These are phyloP conservation scores for Microsporum canis DNA, from an alignment of 2,329 filamentous ascomycete genomes.

Conservation along the genomic window DNA sequence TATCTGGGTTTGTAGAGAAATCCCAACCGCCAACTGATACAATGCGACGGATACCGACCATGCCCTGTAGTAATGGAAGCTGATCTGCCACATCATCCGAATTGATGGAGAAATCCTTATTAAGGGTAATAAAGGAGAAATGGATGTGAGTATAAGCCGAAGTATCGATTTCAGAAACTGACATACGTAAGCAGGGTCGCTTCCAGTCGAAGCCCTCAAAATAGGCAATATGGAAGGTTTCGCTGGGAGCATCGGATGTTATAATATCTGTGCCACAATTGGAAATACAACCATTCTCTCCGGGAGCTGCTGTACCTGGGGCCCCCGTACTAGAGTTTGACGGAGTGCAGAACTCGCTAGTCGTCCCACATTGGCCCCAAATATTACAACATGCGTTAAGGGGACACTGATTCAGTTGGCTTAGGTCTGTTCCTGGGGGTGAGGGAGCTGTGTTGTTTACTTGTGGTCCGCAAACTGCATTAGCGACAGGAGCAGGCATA, in stretches of 20 bases:
- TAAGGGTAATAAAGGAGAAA: slow-evolving; percentile 26
- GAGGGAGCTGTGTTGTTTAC: slow-evolving; percentile 27
- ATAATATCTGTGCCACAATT: slow-evolving; percentile 9
- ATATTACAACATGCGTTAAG: slow-evolving; percentile 35
- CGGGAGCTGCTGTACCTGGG: slow-evolving; percentile 27
- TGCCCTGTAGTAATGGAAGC: neutral
- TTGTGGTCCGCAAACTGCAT: slow-evolving; percentile 39
- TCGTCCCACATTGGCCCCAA: slow-evolving; percentile 37
- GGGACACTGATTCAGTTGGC: slow-evolving; percentile 37
- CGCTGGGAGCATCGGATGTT: slow-evolving; percentile 13
- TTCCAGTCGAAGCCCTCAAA: slow-evolving; percentile 24
- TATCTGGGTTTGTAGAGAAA: slow-evolving; percentile 28
- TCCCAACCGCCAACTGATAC: slow-evolving; percentile 32
- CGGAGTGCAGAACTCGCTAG: slow-evolving; percentile 34
- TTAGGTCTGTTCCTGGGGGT: slow-evolving; percentile 31
- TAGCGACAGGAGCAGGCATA: slow-evolving; percentile 37
- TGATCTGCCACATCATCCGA: too few species aligned
- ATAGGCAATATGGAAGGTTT: slow-evolving; percentile 20
- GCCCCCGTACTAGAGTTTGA: slow-evolving; percentile 17
- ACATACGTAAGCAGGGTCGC: slow-evolving; percentile 24
- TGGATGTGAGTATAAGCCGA: slow-evolving; percentile 20
- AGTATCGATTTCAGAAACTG: slow-evolving; percentile 15
- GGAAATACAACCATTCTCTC: slow-evolving; percentile 29
- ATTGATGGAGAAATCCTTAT: slow-evolving; percentile 23
- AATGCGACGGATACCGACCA: neutral